Conservation (phyloP, 2,329 filamentous ascomycete species). For the Parafenestella ontariensis region DNA sequence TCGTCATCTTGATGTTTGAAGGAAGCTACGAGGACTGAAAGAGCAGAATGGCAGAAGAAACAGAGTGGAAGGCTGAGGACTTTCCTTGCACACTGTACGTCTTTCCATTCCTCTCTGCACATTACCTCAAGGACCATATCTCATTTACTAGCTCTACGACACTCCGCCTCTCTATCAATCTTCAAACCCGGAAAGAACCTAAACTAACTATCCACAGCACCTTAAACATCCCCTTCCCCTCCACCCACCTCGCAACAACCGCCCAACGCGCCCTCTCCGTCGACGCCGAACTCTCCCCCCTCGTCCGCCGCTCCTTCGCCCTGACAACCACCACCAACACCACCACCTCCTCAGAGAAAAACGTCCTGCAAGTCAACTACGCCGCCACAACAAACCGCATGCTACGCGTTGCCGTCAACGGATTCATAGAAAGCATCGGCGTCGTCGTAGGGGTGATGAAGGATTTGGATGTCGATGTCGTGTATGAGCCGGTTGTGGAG, state of each 20-base stretch:
- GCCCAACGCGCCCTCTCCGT: slow-evolving; percentile 80
- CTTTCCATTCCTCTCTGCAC: neutral
- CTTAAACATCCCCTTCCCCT: slow-evolving; percentile 82
- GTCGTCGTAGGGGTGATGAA: slow-evolving; percentile 90
- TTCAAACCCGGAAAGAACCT: neutral
- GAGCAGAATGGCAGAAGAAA: slow-evolving; percentile 21
- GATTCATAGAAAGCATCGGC: slow-evolving; percentile 89
- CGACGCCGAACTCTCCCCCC: slow-evolving; percentile 85
- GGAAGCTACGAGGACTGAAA: neutral
- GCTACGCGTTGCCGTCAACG: slow-evolving; percentile 94
- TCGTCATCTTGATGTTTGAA: neutral
- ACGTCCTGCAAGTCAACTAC: slow-evolving; percentile 76
- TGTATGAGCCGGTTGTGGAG: slow-evolving; percentile 59
- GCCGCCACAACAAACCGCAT: slow-evolving; percentile 92
- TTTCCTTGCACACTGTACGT: slow-evolving; percentile 52
- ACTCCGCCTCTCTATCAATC: neutral
- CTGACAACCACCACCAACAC: slow-evolving; percentile 48
- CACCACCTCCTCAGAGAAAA: slow-evolving; percentile 28
- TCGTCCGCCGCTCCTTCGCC: slow-evolving; percentile 76
- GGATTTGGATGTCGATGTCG: slow-evolving; percentile 83
- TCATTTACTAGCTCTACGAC: neutral
- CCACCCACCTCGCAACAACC: slow-evolving; percentile 75
- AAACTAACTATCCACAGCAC: slow-evolving; percentile 58
- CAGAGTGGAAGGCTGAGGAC: slow-evolving; percentile 23
- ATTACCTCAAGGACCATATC: neutral